A percentile compares a stretch with the other conserved stretches of the same genome.
These are phyloP conservation scores for Phytophthora foliorum DNA, from an alignment of 352 stramenopile genomes.

Conservation along the genomic window DNA sequence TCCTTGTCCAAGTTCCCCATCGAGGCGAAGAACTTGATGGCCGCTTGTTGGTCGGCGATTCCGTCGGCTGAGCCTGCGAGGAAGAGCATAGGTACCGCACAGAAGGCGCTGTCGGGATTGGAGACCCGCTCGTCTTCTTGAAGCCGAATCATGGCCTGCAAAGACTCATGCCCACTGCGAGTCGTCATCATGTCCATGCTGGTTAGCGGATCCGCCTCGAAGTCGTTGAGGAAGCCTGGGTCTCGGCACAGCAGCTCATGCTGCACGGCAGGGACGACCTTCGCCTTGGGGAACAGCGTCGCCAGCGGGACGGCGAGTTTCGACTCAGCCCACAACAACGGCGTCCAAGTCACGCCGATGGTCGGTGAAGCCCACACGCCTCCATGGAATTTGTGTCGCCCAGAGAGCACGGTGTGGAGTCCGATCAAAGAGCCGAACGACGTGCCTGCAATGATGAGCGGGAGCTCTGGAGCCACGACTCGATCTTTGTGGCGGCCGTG, in stretches of 20 bases:
- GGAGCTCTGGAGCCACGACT: slow-evolving; percentile 21
- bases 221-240: slow-evolving; percentile 46
- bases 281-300: slow-evolving; percentile 40
- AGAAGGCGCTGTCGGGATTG: slow-evolving; percentile 33
- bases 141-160: slow-evolving; percentile 49
- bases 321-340: slow-evolving; percentile 37
- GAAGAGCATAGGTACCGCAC: slow-evolving; percentile 42
- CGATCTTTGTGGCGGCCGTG: slow-evolving; percentile 22
- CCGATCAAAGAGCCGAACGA: slow-evolving; percentile 51
- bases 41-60: slow-evolving; percentile 52
- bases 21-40: slow-evolving; percentile 52
- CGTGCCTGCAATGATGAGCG: slow-evolving; percentile 42
- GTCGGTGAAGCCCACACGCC: slow-evolving; percentile 45
- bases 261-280: slow-evolving; percentile 44
- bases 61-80: slow-evolving; percentile 57
- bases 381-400: slow-evolving; percentile 48
- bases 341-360: slow-evolving; percentile 45
- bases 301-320: slow-evolving; percentile 36
- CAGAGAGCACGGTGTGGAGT: slow-evolving; percentile 47
- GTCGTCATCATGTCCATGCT: slow-evolving; percentile 48
- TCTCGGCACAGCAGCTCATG: slow-evolving; percentile 49
- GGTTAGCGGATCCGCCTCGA: slow-evolving; percentile 47
- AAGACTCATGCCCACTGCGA: slow-evolving; percentile 43
- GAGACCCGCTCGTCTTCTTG: slow-evolving; percentile 39
- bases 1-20: slow-evolving; percentile 67